Percentiles rank a stretch among this genome's conserved stretches.
phyloP scores from a whole-genome alignment of 768 basidiomycete species.

The Goffeauzyma gilvescens region DNA sequence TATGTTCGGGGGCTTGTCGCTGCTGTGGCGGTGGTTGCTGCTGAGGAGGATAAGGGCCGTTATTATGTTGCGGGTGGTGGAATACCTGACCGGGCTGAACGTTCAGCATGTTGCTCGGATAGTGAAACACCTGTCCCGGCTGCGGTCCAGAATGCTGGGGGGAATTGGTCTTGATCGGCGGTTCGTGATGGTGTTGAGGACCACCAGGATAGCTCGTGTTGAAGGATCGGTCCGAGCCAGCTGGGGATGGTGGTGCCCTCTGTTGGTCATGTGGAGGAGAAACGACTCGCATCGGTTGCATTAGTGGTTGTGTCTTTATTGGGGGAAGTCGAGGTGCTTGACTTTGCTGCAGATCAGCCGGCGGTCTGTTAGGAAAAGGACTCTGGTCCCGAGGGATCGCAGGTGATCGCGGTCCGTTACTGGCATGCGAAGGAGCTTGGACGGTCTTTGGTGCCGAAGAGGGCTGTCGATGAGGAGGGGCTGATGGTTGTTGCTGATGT shows the following conservation, averaged over 20 bases:
- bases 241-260: slow-evolving; percentile 4
- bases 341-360: no score
- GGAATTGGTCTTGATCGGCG: slow-evolving; percentile 3
- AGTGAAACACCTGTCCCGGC: slow-evolving; percentile 29
- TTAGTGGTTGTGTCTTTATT: slow-evolving; percentile 1
- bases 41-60: slow-evolving; percentile 1
- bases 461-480: no score
- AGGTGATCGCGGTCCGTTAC: no score
- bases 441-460: no score
- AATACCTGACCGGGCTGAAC: slow-evolving; percentile 24
- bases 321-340: no score
- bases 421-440: no score
- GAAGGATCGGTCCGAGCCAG: slow-evolving; percentile 1
- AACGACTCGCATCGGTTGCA: slow-evolving; percentile 3
- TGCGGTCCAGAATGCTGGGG: slow-evolving; percentile 18
- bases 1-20: neutral
- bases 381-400: no score
- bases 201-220: neutral
- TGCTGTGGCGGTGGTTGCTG: slow-evolving; percentile 1
- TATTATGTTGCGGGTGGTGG: slow-evolving; percentile 9
- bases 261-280: no score
- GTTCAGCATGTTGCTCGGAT: slow-evolving; percentile 14
- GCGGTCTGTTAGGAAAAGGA: no score
- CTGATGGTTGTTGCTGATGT: slow-evolving; percentile 7
- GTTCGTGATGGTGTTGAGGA: slow-evolving; percentile 4